These are phyloP conservation scores for Neocucurbitaria cava DNA, from an alignment of 2,329 filamentous ascomycete genomes.

Conservation along the genomic window DNA sequence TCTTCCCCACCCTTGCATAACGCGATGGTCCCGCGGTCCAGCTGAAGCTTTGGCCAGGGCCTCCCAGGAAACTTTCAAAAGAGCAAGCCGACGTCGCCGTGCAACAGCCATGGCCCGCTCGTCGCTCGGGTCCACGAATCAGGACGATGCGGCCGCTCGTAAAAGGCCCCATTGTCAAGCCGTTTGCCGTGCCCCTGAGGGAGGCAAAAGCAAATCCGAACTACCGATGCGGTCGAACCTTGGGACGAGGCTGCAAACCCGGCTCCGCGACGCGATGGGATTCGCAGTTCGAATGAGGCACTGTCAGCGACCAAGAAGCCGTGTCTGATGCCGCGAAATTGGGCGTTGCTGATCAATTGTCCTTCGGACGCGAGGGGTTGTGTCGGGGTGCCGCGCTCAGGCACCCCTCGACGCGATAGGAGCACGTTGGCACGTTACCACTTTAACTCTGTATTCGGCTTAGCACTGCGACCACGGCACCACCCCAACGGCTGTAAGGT, in stretches of 20 bases:
- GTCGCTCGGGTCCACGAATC: slow-evolving; percentile 34
- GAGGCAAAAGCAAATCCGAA: slow-evolving; percentile 25
- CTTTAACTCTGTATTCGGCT: slow-evolving; percentile 6
- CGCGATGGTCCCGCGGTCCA: slow-evolving; percentile 23
- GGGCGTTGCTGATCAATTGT: slow-evolving; percentile 22
- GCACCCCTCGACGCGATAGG: slow-evolving; percentile 12
- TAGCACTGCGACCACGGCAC: neutral
- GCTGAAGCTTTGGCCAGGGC: slow-evolving; percentile 37
- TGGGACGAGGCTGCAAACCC: slow-evolving; percentile 18
- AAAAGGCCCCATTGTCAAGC: slow-evolving; percentile 20
- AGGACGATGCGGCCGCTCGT: slow-evolving; percentile 22
- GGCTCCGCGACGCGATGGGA: slow-evolving; percentile 22
- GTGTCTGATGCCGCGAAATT: slow-evolving; percentile 18
- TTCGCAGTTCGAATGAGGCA: slow-evolving; percentile 6
- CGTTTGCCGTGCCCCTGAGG: slow-evolving; percentile 38
- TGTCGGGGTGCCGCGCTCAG: slow-evolving; percentile 3
- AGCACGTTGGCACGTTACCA: slow-evolving; percentile 28
- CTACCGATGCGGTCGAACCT: slow-evolving; percentile 18
- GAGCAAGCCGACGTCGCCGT: slow-evolving; percentile 29
- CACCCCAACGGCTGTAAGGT: slow-evolving; percentile 12
- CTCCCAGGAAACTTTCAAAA: slow-evolving; percentile 26
- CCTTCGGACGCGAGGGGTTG: slow-evolving; percentile 3
- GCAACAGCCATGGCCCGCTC: slow-evolving; percentile 38
- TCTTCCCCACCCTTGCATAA: slow-evolving; percentile 28
- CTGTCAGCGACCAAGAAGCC: slow-evolving; percentile 11